Conservation (phyloP, 2,329 filamentous ascomycete genomes). For the Sarocladium brachiariae region DNA sequence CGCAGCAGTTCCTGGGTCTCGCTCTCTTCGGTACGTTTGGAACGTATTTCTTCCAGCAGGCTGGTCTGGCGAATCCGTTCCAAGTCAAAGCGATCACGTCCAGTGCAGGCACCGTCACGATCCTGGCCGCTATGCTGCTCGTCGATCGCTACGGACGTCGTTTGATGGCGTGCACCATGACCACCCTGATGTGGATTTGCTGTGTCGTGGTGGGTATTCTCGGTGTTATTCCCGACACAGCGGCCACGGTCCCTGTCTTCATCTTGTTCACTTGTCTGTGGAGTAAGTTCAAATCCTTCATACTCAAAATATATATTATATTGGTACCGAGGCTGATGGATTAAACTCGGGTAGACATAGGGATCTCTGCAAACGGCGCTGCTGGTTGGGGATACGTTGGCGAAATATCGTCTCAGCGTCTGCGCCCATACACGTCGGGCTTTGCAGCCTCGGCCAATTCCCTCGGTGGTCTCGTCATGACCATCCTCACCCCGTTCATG, state of each 20-base stretch:
- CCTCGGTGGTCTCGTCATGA: constrained; percentile 11
- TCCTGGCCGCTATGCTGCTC: constrained; percentile 12
- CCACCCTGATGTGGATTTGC: constrained; percentile 13
- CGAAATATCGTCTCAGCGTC: constrained; percentile 23
- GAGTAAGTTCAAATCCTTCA: too few species aligned
- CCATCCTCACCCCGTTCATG: constrained; percentile 17
- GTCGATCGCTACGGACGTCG: constrained; percentile 15
- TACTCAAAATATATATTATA: too few species aligned
- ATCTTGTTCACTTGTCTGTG: constrained; percentile 18
- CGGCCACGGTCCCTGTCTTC: constrained; percentile 11
- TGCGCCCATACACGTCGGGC: constrained; percentile 18
- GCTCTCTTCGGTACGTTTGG: constrained; percentile 17
- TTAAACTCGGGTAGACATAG: too few species aligned
- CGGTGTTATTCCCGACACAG: constrained; percentile 4
- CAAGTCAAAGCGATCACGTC: constrained; percentile 15
- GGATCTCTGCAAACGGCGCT: constrained; percentile 19
- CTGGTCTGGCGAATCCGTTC: constrained; percentile 15
- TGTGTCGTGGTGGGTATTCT: constrained; percentile 17
- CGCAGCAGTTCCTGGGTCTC: constrained; percentile 17
- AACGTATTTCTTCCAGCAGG: constrained; percentile 20
- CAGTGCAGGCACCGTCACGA: constrained; percentile 14
- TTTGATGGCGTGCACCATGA: constrained; percentile 13
- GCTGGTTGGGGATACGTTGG: constrained; percentile 23
- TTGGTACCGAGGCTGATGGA: too few species aligned
- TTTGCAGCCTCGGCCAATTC: constrained; percentile 10